Conservation (phyloP, 2,329 filamentous ascomycete species). For the Claviceps humidiphila region DNA sequence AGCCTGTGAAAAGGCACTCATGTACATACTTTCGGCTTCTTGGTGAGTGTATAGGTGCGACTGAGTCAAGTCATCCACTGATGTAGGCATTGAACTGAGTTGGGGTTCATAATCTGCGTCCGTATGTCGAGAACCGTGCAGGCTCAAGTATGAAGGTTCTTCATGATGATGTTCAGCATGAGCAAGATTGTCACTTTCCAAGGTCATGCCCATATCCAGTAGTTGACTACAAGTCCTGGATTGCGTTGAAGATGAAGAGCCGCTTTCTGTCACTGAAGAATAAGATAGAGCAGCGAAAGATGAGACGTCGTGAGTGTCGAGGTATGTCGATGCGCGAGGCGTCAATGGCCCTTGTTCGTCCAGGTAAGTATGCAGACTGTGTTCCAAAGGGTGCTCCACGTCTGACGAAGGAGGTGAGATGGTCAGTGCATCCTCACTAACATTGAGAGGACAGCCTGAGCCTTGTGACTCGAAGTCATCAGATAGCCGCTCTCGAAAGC, state of each 20-base stretch:
- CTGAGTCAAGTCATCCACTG: slow-evolving; percentile 38
- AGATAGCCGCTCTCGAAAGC: slow-evolving; percentile 13
- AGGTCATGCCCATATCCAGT: background rate
- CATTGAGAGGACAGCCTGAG: slow-evolving; percentile 19
- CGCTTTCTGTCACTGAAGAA: slow-evolving; percentile 11
- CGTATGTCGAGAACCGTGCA: background rate
- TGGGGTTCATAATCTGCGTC: background rate
- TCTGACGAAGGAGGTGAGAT: slow-evolving; percentile 38
- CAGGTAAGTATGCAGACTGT: slow-evolving; percentile 23
- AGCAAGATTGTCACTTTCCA: background rate
- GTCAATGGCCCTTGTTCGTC: slow-evolving; percentile 31
- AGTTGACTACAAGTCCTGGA: slow-evolving; percentile 9
- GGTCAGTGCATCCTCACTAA: slow-evolving; percentile 43
- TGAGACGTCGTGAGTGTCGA: slow-evolving; percentile 16
- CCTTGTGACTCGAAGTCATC: slow-evolving; percentile 10
- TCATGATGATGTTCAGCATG: slow-evolving; percentile 1
- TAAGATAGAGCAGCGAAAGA: slow-evolving; percentile 12
- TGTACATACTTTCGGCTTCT: slow-evolving; percentile 77
- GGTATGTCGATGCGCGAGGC: slow-evolving; percentile 38
- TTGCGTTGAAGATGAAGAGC: slow-evolving; percentile 3
- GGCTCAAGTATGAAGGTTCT: background rate
- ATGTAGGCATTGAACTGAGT: slow-evolving; percentile 3
- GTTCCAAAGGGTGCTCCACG: slow-evolving; percentile 18
- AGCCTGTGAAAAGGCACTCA: slow-evolving; percentile 53
- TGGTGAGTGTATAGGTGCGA: slow-evolving; percentile 67